Base-by-base conservation (phyloP, 2,329 filamentous ascomycete genomes). In the Fusarium kyushuense region DNA sequence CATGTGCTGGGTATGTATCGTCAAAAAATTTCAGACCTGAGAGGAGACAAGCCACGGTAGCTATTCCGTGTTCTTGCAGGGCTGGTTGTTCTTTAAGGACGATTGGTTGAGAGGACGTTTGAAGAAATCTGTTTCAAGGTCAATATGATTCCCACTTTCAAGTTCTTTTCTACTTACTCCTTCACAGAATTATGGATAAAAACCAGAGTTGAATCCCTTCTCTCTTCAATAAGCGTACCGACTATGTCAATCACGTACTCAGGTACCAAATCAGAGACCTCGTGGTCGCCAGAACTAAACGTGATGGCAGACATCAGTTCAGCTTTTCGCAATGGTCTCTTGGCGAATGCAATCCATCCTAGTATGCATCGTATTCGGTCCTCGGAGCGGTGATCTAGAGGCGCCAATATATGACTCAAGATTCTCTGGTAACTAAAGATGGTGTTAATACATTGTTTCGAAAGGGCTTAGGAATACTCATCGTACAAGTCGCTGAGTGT, bases 151-250 rank as follows among this genome's bases (percentile, higher is more conserved):
- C 10, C 32, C 17, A 4, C 1, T 0, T 33, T 17, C 2, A 33
- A 4, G 32, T 9, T 33, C 4, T 3, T 33, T 2, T 1, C 14
- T 33, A 9, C 14, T 42, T 67, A 69, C 67, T 70, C 63, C 17
- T 57, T 69, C 0, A 70, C 63, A 1, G 67, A 70, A 1, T 52
- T 65, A 7, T 69, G 66, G 17, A 70, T 69, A 3, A 69, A 69
- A 3, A 58, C 17, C 1, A 69, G 2, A 0, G 49, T 69, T 7
- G 54, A 32, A 5, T 69, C 67, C 3, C 17, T 29, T 3, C 55
- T 56, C 30, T 67, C 63, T 17, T 67, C 66, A 0, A 67, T 27
- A 0, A 69, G 40, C 0, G 63, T 43, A 1, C 58, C 56, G 2
- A 54, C 61, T 0, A 54, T 47, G 0, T 62, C 56, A 1, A 70